Evolutionary conservation across 1,284 basidiomycete species (phyloP), one percentile per base, ranked within the genome.

Genomic region (Rhodotorula sp.): DNA sequence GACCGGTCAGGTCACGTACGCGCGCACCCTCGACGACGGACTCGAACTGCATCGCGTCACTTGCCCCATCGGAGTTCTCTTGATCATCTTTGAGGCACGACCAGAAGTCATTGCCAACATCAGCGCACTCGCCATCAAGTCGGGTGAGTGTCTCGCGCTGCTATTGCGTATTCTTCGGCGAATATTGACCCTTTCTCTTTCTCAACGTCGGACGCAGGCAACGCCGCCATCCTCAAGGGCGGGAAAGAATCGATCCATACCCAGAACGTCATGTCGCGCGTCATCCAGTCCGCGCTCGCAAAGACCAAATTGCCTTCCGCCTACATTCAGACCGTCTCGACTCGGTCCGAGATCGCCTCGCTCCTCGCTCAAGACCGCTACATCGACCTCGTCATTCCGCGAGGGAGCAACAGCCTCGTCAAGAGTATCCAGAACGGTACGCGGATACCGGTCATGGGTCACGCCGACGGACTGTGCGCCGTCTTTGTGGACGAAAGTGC

Each of bases 81-180:
- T 99, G 61, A 93, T 98, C 75, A 97, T 99, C 75, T 99, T 99
- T 77, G 97, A 99, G 82, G 92, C 95, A 5, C 86, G 97, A 49
- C 97, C 97, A 1, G 97, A 99, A 81, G 97, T 99, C 8, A 93
- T 99, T 45, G 91, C 99, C 57, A 99, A 99, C 81, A 98, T 99
- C 77, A 93, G 97, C 10, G 87, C 92, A 0, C 84, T 99, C 76
- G 95, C 97, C 3, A 93, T 99, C 82, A 99, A 98, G 82, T 95
- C 92, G 43, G 95, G 95, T 90, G 77, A 79, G 85, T 55, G 60
- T 26, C 21, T 28, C 26, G 50, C 10, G 52, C n/a, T 31, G 18
- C 23, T 10, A 28, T 8, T 5, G 26, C 54, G 1, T 1, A 21
- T 50, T 43, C 1, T 14, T 10, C 38, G 10, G 38, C 38, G 38